Conservation (phyloP, 1,284 basidiomycete species). For the Irpex lacteus region DNA sequence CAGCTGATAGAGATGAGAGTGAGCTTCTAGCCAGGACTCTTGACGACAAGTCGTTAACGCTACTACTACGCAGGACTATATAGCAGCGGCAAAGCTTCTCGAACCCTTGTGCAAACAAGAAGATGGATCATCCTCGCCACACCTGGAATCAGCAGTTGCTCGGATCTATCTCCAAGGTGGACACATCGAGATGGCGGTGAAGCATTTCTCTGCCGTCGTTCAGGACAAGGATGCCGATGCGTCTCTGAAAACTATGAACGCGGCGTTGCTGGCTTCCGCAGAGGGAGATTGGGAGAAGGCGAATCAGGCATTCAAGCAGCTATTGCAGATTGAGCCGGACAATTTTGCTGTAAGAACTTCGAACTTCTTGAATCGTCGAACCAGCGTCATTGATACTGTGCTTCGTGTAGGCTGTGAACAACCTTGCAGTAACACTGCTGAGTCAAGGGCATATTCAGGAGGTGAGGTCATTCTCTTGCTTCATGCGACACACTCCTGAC, state of each 20-base stretch:
- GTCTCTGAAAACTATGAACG: conserved; percentile 54
- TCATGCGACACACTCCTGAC: neutral
- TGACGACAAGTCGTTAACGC: neutral
- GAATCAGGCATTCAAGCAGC: conserved; percentile 37
- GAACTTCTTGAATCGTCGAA: too few relatives aligned
- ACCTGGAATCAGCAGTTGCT: conserved; percentile 63
- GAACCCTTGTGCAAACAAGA: conserved; percentile 54
- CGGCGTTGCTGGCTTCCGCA: conserved; percentile 59
- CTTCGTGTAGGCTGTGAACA: conserved; percentile 63
- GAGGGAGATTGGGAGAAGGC: conserved; percentile 67
- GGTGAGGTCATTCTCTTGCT: too few relatives aligned
- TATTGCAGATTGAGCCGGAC: conserved; percentile 50
- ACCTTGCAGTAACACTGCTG: conserved; percentile 68
- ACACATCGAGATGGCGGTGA: conserved; percentile 50
- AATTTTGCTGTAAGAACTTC: conserved; percentile 52
- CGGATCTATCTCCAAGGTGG: conserved; percentile 76
- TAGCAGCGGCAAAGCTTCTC: conserved; percentile 61
- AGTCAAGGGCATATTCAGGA: conserved; percentile 69
- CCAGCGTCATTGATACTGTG: neutral
- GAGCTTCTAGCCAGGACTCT: neutral
- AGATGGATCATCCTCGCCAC: conserved; percentile 38
- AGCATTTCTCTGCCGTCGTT: conserved; percentile 51
- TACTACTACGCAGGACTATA: conserved; percentile 51
- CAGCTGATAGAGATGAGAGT: conserved; percentile 65
- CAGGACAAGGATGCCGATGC: conserved; percentile 42